These are phyloP conservation scores for Penicillium polonicum DNA, from an alignment of 2,329 filamentous ascomycete genomes.

Conservation along the genomic window DNA sequence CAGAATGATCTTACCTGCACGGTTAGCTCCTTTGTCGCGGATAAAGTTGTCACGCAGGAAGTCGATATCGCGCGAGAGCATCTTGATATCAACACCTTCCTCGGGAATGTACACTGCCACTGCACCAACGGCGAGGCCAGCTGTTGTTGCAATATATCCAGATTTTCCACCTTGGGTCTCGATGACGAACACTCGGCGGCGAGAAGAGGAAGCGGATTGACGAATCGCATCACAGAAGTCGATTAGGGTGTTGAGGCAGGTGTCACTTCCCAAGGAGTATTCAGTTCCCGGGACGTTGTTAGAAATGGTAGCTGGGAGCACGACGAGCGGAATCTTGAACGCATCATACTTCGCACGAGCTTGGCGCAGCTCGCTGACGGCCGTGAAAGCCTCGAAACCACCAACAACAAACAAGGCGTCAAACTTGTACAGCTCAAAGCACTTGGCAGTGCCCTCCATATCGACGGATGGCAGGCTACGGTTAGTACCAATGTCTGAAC, in stretches of 20 bases:
- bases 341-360: slow-evolving; percentile 75
- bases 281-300: slow-evolving; percentile 98
- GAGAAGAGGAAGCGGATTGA: slow-evolving; percentile 90
- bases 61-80: slow-evolving; percentile 86
- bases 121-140: slow-evolving; percentile 87
- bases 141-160: slow-evolving; percentile 88
- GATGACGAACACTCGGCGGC: slow-evolving; percentile 92
- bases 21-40: slow-evolving; percentile 80
- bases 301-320: slow-evolving; percentile 94
- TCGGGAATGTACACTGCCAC: slow-evolving; percentile 95
- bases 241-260: slow-evolving; percentile 91
- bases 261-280: slow-evolving; percentile 95
- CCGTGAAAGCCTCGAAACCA: slow-evolving; percentile 95
- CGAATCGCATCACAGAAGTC: slow-evolving; percentile 97
- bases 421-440: slow-evolving; percentile 83
- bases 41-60: slow-evolving; percentile 83
- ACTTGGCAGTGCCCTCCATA: slow-evolving; percentile 75
- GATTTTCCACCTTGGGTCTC: slow-evolving; percentile 95
- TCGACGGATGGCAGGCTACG: slow-evolving; percentile 87
- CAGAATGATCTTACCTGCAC: slow-evolving; percentile 91
- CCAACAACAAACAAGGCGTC: slow-evolving; percentile 90
- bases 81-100: slow-evolving; percentile 90
- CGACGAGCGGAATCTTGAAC: slow-evolving; percentile 87
- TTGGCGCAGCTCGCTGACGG: slow-evolving; percentile 81
- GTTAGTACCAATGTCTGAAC: slow-evolving; percentile 97